phyloP scores from a whole-genome alignment of 495 filamentous ascomycete species.

The Annulohypoxylon maeteangense region DNA sequence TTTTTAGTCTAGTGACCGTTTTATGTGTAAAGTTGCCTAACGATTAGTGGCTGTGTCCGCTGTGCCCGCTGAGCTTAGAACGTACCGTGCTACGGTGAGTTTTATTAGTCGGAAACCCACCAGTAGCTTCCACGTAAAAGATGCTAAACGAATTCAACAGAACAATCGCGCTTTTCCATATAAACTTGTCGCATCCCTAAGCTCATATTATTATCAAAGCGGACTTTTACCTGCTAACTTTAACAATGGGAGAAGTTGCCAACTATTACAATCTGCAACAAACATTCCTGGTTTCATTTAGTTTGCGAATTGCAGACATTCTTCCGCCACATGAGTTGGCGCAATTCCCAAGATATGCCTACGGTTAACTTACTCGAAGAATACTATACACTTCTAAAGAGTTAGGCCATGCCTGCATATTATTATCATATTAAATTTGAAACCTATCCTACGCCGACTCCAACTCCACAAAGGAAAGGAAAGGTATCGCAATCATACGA shows the following conservation, averaged over 20 bases:
- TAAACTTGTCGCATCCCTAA: conserved; percentile 3
- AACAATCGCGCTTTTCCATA: conserved; percentile 6
- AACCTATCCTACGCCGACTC: conserved; percentile 68
- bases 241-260: conserved; percentile 26
- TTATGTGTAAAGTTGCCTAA: neutral
- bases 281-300: conserved; percentile 8
- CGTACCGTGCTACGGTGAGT: neutral
- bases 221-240: neutral
- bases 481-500: conserved; percentile 11
- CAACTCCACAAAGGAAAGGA: conserved; percentile 24
- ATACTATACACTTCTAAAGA: neutral
- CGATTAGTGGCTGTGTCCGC: neutral
- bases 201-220: neutral
- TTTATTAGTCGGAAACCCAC: neutral
- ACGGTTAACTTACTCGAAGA: conserved; percentile 22
- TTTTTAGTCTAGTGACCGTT: neutral
- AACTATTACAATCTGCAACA: neutral
- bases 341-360: conserved; percentile 27
- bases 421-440: conserved; percentile 93
- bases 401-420: conserved; percentile 75
- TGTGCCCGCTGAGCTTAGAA: neutral
- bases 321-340: conserved; percentile 18
- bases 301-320: conserved; percentile 10
- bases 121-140: conserved; percentile 10
- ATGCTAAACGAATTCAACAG: conserved; percentile 21